phyloP scores from a whole-genome alignment of 495 filamentous ascomycete species.

The Trypethelium eluteriae region DNA sequence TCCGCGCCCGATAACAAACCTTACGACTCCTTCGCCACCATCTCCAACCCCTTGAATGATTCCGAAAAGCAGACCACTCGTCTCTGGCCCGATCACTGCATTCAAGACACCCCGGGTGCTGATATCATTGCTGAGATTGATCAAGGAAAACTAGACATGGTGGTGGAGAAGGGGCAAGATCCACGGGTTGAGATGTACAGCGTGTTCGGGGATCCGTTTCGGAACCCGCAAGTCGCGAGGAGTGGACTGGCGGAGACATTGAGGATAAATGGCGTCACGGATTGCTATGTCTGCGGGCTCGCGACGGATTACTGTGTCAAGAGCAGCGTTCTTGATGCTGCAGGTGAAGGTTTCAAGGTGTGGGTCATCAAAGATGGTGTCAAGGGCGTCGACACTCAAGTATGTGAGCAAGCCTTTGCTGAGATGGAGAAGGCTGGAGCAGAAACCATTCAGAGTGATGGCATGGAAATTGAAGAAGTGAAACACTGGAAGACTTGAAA shows the following conservation, averaged over 20 bases:
- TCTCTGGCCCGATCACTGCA: slow-evolving; percentile 88
- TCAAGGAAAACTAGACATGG: slow-evolving; percentile 46
- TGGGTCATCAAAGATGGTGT: slow-evolving; percentile 74
- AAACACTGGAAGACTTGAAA: slow-evolving; percentile 15
- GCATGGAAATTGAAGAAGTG: slow-evolving; percentile 43
- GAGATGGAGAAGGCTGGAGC: slow-evolving; percentile 52
- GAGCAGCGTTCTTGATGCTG: slow-evolving; percentile 68
- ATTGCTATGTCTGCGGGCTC: slow-evolving; percentile 77
- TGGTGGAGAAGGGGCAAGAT: slow-evolving; percentile 72
- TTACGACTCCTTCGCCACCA: slow-evolving; percentile 53
- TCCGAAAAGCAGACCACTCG: slow-evolving; percentile 56
- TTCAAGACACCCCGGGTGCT: slow-evolving; percentile 65
- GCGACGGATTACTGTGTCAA: slow-evolving; percentile 89
- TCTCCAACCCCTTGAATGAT: slow-evolving; percentile 57
- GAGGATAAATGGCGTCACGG: slow-evolving; percentile 50
- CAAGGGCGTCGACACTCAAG: slow-evolving; percentile 53
- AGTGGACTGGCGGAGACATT: slow-evolving; percentile 54
- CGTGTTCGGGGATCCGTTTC: slow-evolving; percentile 72
- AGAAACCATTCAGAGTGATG: slow-evolving; percentile 43
- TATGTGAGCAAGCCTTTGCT: slow-evolving; percentile 50
- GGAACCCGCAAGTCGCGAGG: slow-evolving; percentile 41
- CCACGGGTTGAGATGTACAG: slow-evolving; percentile 81
- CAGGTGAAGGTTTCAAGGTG: slow-evolving; percentile 64
- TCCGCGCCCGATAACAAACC: slow-evolving; percentile 54
- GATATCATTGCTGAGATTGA: slow-evolving; percentile 70